Evolutionary conservation across 208 protist genomes (phyloP).

Genomic region (Naegleria lovaniensis): DNA sequence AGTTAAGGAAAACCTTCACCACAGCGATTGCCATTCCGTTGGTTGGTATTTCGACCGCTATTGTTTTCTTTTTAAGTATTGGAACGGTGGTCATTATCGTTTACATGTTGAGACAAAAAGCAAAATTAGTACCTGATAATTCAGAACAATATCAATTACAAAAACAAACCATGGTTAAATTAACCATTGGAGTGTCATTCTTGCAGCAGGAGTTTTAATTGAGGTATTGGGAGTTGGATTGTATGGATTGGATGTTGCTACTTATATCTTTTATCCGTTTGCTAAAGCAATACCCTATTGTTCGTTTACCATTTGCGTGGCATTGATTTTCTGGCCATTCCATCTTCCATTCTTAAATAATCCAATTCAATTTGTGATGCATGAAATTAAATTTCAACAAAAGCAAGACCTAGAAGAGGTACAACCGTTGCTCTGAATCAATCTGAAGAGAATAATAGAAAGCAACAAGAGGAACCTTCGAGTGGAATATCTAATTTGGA

Average conservation of each 20-base stretch:
- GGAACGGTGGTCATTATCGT: neutral
- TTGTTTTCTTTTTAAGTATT: constrained; percentile 1
- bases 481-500: no score
- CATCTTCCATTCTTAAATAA: neutral
- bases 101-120: neutral
- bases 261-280: neutral
- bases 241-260: neutral
- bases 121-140: neutral
- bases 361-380: neutral
- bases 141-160: neutral
- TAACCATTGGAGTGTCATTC: neutral
- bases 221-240: neutral
- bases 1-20: neutral
- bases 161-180: neutral
- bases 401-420: no score
- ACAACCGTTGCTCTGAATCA: no score
- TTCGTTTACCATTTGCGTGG: neutral
- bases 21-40: neutral
- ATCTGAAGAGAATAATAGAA: no score
- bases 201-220: neutral
- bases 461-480: no score
- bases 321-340: neutral
- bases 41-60: neutral
- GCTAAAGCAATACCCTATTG: neutral
- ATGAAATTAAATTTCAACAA: neutral